A percentile compares a stretch with the other conserved stretches of the same genome.
phyloP scores from a whole-genome alignment of 176 grass and related monocot genomes.

The bread wheat (Triticum aestivum) region IWGSC_CS_RefSeq_v2.1 NC_057805.1:500090449-500090948 shows the following conservation, averaged over 20 bases:
- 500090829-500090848: conserved; percentile 47
- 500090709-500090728: conserved; percentile 42
- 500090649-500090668: not conserved
- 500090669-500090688: not conserved
- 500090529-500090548: not conserved
- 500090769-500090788: conserved; percentile 25
- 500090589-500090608: not conserved
- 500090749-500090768: conserved; percentile 31
- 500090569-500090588: not conserved
- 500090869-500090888: conserved; percentile 60
- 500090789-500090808: conserved; percentile 22
- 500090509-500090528: not conserved
- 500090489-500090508: not conserved
- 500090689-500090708: conserved; percentile 41
- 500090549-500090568: not conserved
- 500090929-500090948: conserved; percentile 48
- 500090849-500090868: conserved; percentile 38
- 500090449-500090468: too few relatives aligned
- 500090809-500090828: conserved; percentile 37
- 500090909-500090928: conserved; percentile 54
- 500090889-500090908: conserved; percentile 39
- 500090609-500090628: not conserved
- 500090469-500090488: too few relatives aligned
- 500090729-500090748: conserved; percentile 25
- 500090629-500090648: not conserved